Conservation (phyloP, 2,329 filamentous ascomycete species). For the Penicillium glabrum region DNA sequence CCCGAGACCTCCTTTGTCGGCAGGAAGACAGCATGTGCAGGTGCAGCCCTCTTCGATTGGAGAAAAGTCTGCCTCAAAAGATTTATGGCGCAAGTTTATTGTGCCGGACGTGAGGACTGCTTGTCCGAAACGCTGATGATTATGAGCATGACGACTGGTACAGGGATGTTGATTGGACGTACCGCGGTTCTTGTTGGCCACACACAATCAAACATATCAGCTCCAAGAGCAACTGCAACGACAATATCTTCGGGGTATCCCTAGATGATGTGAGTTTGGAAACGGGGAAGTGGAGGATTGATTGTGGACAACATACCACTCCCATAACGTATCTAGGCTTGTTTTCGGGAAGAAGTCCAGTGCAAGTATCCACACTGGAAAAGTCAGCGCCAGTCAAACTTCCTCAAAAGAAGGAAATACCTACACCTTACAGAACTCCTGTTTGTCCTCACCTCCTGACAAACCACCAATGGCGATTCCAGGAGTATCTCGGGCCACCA, state of each 20-base stretch:
- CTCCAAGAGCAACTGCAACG: slow-evolving; percentile 88
- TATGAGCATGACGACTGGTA: slow-evolving; percentile 1
- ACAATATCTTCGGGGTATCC: slow-evolving; percentile 95
- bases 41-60: slow-evolving; percentile 81
- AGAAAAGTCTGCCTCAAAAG: slow-evolving; percentile 75
- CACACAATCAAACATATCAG: slow-evolving; percentile 99
- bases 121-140: slow-evolving; percentile 75
- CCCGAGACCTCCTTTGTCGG: slow-evolving; percentile 68
- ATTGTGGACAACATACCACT: slow-evolving; percentile 55
- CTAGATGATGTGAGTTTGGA: slow-evolving; percentile 34
- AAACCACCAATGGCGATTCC: slow-evolving; percentile 95
- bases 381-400: neutral
- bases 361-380: slow-evolving; percentile 72
- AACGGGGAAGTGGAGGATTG: neutral
- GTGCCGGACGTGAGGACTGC: slow-evolving; percentile 79
- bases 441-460: slow-evolving; percentile 92
- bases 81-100: slow-evolving; percentile 78
- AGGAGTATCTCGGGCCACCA: slow-evolving; percentile 87
- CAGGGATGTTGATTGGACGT: slow-evolving; percentile 24
- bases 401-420: neutral
- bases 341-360: slow-evolving; percentile 75
- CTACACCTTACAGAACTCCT: slow-evolving; percentile 81
- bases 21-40: slow-evolving; percentile 72
- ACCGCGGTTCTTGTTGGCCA: slow-evolving; percentile 94
- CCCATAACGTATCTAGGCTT: slow-evolving; percentile 99